phyloP scores from a whole-genome alignment of 805 yeast species.

The Yamadazyma akitaensis region DNA sequence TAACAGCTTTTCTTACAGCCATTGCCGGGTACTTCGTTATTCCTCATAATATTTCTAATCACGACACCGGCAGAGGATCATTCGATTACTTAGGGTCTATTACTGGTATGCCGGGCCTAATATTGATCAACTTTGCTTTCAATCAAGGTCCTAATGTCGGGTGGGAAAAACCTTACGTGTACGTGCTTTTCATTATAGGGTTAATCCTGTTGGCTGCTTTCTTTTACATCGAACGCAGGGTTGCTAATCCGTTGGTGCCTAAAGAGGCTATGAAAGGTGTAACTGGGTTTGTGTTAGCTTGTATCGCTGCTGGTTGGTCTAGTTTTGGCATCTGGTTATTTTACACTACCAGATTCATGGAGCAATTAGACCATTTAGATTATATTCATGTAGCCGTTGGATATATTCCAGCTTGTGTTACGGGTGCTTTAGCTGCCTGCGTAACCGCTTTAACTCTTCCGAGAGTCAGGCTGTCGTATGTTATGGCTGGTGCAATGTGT shows the following conservation, averaged over 20 bases:
- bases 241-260: conserved; percentile 54
- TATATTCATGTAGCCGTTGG: conserved; percentile 14
- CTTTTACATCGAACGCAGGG: conserved; percentile 45
- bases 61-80: conserved; percentile 8
- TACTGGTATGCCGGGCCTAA: conserved; percentile 58
- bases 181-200: conserved; percentile 56
- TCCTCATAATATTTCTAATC: conserved; percentile 25
- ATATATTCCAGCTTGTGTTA: conserved; percentile 29
- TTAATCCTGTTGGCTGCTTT: conserved; percentile 40
- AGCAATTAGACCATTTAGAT: conserved; percentile 13
- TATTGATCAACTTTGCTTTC: conserved; percentile 66
- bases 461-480: conserved; percentile 44
- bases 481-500: conserved; percentile 49
- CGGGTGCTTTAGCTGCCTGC: conserved; percentile 56
- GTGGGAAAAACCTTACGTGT: conserved; percentile 60
- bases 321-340: conserved; percentile 70
- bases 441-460: conserved; percentile 46
- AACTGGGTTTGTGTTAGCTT: conserved; percentile 46
- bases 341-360: conserved; percentile 50
- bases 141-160: conserved; percentile 77
- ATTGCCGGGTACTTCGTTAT: conserved; percentile 22
- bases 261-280: conserved; percentile 41
- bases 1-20: conserved; percentile 17
- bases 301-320: conserved; percentile 69
- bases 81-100: conserved; percentile 34